Evolutionary conservation across 2,329 filamentous ascomycete genomes (phyloP), one percentile per base, ranked within the genome.

Genomic region (Penicillium sp.): DNA sequence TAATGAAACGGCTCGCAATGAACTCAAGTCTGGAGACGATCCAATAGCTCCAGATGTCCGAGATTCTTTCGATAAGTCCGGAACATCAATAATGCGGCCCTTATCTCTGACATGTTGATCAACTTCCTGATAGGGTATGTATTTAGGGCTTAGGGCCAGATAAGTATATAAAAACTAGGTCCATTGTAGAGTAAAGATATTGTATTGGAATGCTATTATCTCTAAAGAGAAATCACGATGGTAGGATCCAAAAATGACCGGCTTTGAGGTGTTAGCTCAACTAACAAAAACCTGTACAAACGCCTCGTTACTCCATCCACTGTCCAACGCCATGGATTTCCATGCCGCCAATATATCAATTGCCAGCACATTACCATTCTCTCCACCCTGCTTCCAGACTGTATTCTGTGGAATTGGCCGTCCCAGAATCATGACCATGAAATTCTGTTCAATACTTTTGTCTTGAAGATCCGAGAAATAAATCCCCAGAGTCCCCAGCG

Each of bases 261-360:
- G 16, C 2, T 16, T 16, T 10, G 4, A 17, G 11, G 9, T 16
- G 12, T 11, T 9, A 35, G 2, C 38, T 65, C 42, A 75, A 16
- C 61, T 64, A 28, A 82, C 69, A 59, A 81, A 87, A 5, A 91
- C 72, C 69, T 87, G 86, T 40, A 95, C 76, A 58, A 84, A 80
- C 36, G 91, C 82, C 71, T 95, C 89, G 69, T 96, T 96, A 61
- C 85, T 88, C 87, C 89, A 95, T 8, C 88, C 85, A 36, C 84
- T 81, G 55, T 85, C 76, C 53, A 94, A 78, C 0, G 80, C 82
- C 77, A 91, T 81, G 65, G 89, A 84, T 43, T 82, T 82, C 91
- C 91, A 97, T 0, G 93, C 93, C 30, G 75, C 79, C 62, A 85
- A 82, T 12, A 90, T 73, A 76, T 97, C 90, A 53, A 97, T 82